phyloP scores from a whole-genome alignment of 306 rosid genomes.

The Coriaria nepalensis region DNA sequence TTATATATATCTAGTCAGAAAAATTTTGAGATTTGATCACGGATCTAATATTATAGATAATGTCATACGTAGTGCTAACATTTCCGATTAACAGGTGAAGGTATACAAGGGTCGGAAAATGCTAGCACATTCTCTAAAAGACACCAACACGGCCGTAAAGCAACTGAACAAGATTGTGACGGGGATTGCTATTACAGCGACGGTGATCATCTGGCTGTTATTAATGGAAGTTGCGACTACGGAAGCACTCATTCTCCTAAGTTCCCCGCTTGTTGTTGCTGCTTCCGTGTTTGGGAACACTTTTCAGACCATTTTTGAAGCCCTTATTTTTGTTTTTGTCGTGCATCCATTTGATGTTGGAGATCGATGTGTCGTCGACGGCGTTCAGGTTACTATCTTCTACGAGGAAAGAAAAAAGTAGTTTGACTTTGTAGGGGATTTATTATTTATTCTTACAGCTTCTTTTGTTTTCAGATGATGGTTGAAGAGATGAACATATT shows the following conservation, averaged over 20 bases:
- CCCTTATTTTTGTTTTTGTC: conserved; percentile 75
- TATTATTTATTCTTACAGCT: conserved; percentile 1
- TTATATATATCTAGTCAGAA: not conserved
- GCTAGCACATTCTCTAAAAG: conserved; percentile 66
- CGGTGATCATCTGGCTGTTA: conserved; percentile 61
- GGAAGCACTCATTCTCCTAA: conserved; percentile 64
- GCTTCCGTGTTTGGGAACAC: conserved; percentile 83
- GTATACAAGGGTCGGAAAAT: conserved; percentile 75
- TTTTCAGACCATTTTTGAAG: conserved; percentile 82
- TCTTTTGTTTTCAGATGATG: conserved; percentile 35
- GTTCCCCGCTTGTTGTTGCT: conserved; percentile 63
- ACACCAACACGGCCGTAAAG: conserved; percentile 84
- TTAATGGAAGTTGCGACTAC: conserved; percentile 82
- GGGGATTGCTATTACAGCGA: conserved; percentile 30
- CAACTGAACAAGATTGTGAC: conserved; percentile 70
- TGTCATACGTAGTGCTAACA: not conserved
- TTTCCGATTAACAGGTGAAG: conserved; percentile 60
- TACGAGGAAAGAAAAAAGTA: not conserved
- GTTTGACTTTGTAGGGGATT: not conserved
- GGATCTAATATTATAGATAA: not conserved
- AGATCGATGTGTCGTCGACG: conserved; percentile 77
- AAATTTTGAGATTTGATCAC: not conserved
- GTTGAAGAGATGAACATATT: conserved; percentile 96
- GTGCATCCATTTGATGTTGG: conserved; percentile 99
- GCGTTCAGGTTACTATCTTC: conserved; percentile 51